Base-by-base conservation (phyloP, 2,329 filamentous ascomycete species). In the Epichloe bromicola region DNA sequence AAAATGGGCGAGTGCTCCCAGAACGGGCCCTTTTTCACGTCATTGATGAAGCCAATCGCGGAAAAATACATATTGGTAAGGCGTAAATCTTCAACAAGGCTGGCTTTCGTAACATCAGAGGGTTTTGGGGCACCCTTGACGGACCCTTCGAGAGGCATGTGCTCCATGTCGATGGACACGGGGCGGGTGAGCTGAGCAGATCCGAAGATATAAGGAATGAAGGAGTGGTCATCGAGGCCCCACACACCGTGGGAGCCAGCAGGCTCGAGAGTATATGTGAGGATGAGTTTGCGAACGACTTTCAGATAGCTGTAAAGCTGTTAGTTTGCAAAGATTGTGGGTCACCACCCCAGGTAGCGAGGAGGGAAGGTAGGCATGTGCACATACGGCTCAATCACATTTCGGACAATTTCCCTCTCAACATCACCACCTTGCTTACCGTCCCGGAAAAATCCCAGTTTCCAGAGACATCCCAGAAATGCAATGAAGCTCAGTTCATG, bases 181-280 rank as follows among this genome's bases (percentile, higher is more conserved):
- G 90, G 78, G 1, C 88, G 84, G 10, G 85, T 85, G 40, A 94
- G 74, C 64, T 98, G 93, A 0, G 93, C 90, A 2, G 90, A 95
- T 34, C 93, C 93, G 56, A 97, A 90, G 51, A 98, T 88, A 66
- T 97, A 98, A 0, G 93, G 86, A 26, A 93, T 67, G 65, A 98
- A 97, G 8, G 82, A 90, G 68, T 98, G 91, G 65, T 98, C 93
- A 64, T 98, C 93, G n/a, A 98, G 75, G 19, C 93, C 93, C 93
- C 93, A 98, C 19, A 98, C 93, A 3, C 93, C 93, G 63, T 97
- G 93, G 1, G 91, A 95, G 2, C 93, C 93, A 5, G 93, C 93
- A 4, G 93, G 93, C 63, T 98, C 93, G 19, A 98, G 79, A 1
- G 84, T 96, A 65, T 97, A 98, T 2, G 83, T 91, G 48, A 88